Evolutionary conservation across 805 yeast genomes (phyloP), one percentile per base, ranked within the genome.

Genomic region (Candida succiphila): DNA sequence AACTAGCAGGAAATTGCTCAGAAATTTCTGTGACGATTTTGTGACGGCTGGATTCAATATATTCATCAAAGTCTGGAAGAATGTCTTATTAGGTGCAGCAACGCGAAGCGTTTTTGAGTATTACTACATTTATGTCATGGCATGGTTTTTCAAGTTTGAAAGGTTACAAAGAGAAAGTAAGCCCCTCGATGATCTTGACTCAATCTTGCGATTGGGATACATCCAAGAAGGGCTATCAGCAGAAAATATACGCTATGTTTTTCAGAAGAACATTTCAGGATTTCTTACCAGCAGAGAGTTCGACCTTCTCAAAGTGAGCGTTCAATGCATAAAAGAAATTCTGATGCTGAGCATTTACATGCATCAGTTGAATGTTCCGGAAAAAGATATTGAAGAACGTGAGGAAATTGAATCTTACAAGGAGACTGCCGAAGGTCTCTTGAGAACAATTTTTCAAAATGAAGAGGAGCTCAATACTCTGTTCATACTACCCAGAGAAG

Each of bases 71-170:
- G 19, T 25, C 13, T 15, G 7, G 7, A 16, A 14, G 13, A 18
- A 58, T 46, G 55, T 61, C 38, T 51, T 69, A 30, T 60, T 71
- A 15, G 54, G 65, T 8, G 69, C 65, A 25, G 19, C 49, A 35
- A 15, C 38, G 17, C 53, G 48, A 39, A 34, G 52, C 41, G 47
- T 50, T 17, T 34, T 51, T 16, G 49, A 49, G 19, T 54, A 53
- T 32, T 74, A 73, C 29, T 87, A 69, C 48, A 67, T 82, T 27
- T 63, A 71, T 37, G 59, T 83, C 5, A 58, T 70, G 5, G 65
- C 84, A 1, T 89, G 96, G 96, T 78, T 86, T 44, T 59, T 86
- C 31, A 67, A 68, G 23, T 85, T 74, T 38, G 85, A 81, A 44
- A 59, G 80, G 16, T 55, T 47, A 6, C 46, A 60, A 38, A 49